phyloP scores from a whole-genome alignment of 2,329 filamentous ascomycete genomes.

The Chaetomiaceae sp. region DNA sequence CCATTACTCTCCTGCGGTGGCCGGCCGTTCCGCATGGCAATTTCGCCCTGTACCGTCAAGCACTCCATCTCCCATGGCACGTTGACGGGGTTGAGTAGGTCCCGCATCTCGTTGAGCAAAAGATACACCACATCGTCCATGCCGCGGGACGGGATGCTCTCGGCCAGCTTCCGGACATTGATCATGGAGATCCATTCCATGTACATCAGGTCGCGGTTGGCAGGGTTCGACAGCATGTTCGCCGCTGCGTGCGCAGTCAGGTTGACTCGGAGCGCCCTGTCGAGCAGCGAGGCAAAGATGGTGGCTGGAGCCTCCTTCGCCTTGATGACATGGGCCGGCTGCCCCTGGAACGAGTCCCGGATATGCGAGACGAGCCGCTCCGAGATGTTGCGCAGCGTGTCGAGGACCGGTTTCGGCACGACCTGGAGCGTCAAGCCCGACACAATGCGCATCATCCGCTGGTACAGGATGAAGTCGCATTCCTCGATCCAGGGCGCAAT shows the following conservation, averaged over 20 bases:
- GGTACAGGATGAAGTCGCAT: slow-evolving; percentile 92
- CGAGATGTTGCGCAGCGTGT: slow-evolving; percentile 82
- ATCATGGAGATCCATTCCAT: slow-evolving; percentile 76
- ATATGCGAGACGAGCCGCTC: slow-evolving; percentile 77
- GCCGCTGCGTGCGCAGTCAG: slow-evolving; percentile 89
- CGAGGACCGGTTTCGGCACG: slow-evolving; percentile 79
- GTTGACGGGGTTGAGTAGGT: slow-evolving; percentile 64
- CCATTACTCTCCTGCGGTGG: slow-evolving; percentile 36
- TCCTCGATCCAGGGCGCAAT: slow-evolving; percentile 91
- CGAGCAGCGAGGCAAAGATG: slow-evolving; percentile 79
- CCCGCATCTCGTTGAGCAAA: slow-evolving; percentile 62
- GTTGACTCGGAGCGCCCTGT: slow-evolving; percentile 86
- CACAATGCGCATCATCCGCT: slow-evolving; percentile 92
- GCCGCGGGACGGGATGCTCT: slow-evolving; percentile 56
- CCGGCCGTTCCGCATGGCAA: slow-evolving; percentile 45
- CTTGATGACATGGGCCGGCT: slow-evolving; percentile 78
- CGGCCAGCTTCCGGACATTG: slow-evolving; percentile 57
- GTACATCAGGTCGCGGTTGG: slow-evolving; percentile 94
- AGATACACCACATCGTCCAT: slow-evolving; percentile 65
- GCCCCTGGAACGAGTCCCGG: slow-evolving; percentile 75
- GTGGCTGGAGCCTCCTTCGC: slow-evolving; percentile 87
- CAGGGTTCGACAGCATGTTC: slow-evolving; percentile 83
- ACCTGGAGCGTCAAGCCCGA: slow-evolving; percentile 87
- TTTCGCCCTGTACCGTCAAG: slow-evolving; percentile 56
- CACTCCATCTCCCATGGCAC: slow-evolving; percentile 63